These are phyloP conservation scores for Yamagishiella unicocca DNA, from an alignment of 139 green algal species.

Conservation along the genomic window DNA sequence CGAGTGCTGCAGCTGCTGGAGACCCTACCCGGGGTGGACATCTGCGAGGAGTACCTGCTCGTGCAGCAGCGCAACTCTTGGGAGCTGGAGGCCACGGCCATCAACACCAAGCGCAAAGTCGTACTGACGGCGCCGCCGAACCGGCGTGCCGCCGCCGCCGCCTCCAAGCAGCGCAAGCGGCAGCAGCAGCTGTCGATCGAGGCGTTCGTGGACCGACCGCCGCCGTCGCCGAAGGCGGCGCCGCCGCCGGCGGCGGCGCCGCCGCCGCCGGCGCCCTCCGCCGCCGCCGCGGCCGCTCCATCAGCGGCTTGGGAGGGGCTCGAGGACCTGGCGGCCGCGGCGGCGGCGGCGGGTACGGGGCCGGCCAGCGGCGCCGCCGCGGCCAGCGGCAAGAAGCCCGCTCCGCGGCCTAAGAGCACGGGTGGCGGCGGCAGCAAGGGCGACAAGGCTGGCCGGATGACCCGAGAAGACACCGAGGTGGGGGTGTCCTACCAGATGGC, in stretches of 20 bases:
- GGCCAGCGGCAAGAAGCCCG: not conserved
- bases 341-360: not conserved
- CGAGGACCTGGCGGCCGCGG: conserved; percentile 17
- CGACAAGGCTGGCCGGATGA: not conserved
- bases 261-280: not conserved
- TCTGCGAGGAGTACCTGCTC: conserved; percentile 39
- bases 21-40: conserved; percentile 63
- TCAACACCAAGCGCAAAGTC: not conserved
- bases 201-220: conserved; percentile 28
- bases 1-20: conserved; percentile 75
- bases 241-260: not conserved
- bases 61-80: conserved; percentile 52
- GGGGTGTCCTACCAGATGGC: not conserved
- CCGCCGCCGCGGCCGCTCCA: too few relatives aligned
- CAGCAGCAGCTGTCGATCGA: conserved; percentile 28
- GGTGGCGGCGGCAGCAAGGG: not conserved
- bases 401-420: not conserved
- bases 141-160: conserved; percentile 9
- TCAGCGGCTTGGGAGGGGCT: conserved; percentile 1
- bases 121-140: not conserved
- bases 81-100: conserved; percentile 44
- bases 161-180: conserved; percentile 27
- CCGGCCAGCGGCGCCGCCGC: not conserved
- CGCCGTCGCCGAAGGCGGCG: not conserved
- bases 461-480: conserved; percentile 20